Percentiles rank a stretch among this genome's conserved stretches.
Conservation (phyloP, 768 basidiomycete genomes). For the Hypholoma fasciculare region DNA sequence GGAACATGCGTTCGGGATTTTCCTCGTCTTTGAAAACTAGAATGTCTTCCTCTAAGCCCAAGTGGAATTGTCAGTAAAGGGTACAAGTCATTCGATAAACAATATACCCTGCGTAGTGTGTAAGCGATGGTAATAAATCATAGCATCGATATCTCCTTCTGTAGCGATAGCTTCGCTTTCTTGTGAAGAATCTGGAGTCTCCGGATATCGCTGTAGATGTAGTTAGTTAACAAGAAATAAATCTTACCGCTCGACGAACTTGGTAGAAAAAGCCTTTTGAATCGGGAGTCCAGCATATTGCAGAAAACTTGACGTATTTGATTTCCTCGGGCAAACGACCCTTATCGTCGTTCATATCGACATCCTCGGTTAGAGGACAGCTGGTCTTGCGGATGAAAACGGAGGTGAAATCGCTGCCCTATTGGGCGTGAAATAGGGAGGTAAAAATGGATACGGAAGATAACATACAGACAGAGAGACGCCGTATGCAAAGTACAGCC, state of each 20-base stretch:
- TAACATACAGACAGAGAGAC: constrained; percentile 64
- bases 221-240: background rate
- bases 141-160: constrained; percentile 62
- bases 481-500: constrained; percentile 77
- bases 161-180: constrained; percentile 53
- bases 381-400: constrained; percentile 67
- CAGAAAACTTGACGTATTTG: constrained; percentile 76
- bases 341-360: constrained; percentile 43
- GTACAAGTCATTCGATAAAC: background rate
- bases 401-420: constrained; percentile 74
- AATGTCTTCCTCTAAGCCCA: constrained; percentile 58
- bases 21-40: constrained; percentile 64
- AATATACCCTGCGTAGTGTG: constrained; percentile 66
- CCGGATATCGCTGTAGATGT: constrained; percentile 56
- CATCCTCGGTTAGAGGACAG: constrained; percentile 50
- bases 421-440: constrained; percentile 22
- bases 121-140: constrained; percentile 75
- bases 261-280: constrained; percentile 87
- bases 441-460: constrained; percentile 2
- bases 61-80: constrained; percentile 1
- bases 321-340: constrained; percentile 64
- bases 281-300: constrained; percentile 73
- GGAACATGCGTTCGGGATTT: constrained; percentile 69
- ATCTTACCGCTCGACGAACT: constrained; percentile 22
- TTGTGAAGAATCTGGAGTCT: constrained; percentile 42